Evolutionary conservation across 495 filamentous ascomycete genomes (phyloP).

Genomic region (Neurospora tetrasperma): DNA sequence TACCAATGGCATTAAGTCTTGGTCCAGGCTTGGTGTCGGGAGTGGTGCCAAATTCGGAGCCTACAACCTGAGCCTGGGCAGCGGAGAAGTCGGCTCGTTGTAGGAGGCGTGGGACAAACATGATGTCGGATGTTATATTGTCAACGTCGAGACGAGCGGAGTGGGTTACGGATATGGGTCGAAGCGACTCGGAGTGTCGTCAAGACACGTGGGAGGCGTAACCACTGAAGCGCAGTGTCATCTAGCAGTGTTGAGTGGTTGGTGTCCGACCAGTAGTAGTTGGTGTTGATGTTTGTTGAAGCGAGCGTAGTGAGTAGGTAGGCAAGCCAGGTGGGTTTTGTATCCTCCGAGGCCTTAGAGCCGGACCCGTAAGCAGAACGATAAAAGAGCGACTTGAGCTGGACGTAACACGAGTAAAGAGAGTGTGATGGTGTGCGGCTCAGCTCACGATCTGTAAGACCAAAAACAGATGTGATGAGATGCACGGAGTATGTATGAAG

Average conservation of each 20-base stretch:
- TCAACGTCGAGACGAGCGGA: not conserved
- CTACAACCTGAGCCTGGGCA: conserved; percentile 6
- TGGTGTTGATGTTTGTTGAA: not conserved
- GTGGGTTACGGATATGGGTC: not conserved
- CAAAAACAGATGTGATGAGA: not conserved
- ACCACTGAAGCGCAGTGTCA: not conserved
- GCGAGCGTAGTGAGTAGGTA: not conserved
- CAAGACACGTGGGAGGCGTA: not conserved
- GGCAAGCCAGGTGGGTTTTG: not conserved
- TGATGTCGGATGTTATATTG: conserved; percentile 4
- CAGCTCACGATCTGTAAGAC: not conserved
- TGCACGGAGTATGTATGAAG: conserved; percentile 1
- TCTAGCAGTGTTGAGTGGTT: not conserved
- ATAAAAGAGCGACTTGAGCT: not conserved
- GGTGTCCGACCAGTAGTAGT: not conserved
- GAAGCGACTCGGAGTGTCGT: not conserved
- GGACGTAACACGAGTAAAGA: not conserved
- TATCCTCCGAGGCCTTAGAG: not conserved
- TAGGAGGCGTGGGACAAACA: conserved; percentile 16
- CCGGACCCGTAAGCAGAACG: not conserved
- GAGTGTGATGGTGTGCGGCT: not conserved
- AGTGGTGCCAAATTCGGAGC: conserved; percentile 25
- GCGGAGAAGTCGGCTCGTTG: not conserved
- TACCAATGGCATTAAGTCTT: conserved; percentile 17
- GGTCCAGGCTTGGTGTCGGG: conserved; percentile 17